A percentile compares a stretch with the other conserved stretches of the same genome.
Evolutionary conservation across 495 filamentous ascomycete genomes (phyloP).

Genomic region (Neurospora sp.): DNA sequence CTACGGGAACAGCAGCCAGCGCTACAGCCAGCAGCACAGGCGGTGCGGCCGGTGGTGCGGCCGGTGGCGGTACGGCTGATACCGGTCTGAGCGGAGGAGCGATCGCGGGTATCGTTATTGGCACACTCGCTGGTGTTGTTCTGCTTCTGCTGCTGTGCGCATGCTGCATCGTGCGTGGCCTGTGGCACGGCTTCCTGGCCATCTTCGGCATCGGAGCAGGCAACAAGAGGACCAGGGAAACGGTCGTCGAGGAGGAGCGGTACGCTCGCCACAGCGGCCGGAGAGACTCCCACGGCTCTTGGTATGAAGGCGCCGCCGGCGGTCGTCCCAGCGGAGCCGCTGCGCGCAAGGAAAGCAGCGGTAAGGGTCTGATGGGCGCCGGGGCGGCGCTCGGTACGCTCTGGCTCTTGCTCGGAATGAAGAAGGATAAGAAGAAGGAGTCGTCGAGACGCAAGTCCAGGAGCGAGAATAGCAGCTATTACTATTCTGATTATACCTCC

Average conservation of each 20-base stretch:
- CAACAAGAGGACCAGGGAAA: conserved; percentile 40
- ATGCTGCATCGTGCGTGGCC: conserved; percentile 59
- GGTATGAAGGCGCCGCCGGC: conserved; percentile 45
- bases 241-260: conserved; percentile 57
- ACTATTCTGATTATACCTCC: conserved; percentile 37
- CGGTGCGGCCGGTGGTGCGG: conserved; percentile 32
- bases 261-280: conserved; percentile 39
- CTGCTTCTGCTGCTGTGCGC: conserved; percentile 64
- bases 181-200: conserved; percentile 53
- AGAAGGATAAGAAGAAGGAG: conserved; percentile 49
- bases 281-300: conserved; percentile 43
- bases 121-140: conserved; percentile 64
- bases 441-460: conserved; percentile 29
- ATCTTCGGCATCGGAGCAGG: conserved; percentile 50
- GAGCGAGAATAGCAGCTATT: conserved; percentile 39
- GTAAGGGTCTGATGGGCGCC: conserved; percentile 44
- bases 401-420: conserved; percentile 67
- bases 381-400: conserved; percentile 56
- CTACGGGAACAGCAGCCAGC: conserved; percentile 25
- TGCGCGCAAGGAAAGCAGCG: conserved; percentile 42
- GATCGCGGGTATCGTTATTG: conserved; percentile 92
- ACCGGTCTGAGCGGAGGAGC: conserved; percentile 67
- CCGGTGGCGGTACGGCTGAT: conserved; percentile 22
- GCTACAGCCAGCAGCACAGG: conserved; percentile 32
- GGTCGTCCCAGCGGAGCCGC: conserved; percentile 42